These are phyloP conservation scores for Xylaria nigripes DNA, from an alignment of 495 filamentous ascomycete species.

Conservation along the genomic window DNA sequence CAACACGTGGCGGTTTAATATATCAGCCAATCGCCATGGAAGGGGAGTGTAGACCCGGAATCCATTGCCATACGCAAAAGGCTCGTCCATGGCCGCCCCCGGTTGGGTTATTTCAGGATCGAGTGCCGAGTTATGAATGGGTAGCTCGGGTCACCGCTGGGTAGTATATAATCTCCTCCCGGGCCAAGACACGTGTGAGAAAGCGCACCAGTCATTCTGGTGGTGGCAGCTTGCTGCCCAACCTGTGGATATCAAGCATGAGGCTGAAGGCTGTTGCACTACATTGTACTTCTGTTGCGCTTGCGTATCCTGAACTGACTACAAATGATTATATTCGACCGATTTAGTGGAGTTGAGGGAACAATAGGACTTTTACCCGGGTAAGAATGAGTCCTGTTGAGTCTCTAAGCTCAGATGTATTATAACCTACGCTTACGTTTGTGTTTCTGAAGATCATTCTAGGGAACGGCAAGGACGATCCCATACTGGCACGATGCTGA, in stretches of 20 bases:
- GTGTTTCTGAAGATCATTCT: not conserved
- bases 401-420: too few relatives aligned
- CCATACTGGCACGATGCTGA: not conserved
- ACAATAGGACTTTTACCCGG: too few relatives aligned
- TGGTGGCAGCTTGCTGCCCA: not conserved
- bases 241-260: not conserved
- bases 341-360: not conserved
- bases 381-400: not conserved
- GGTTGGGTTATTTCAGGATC: not conserved
- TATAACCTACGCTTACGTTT: too few relatives aligned
- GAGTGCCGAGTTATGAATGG: not conserved
- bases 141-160: not conserved
- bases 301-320: not conserved
- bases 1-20: not conserved
- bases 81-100: not conserved
- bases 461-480: not conserved
- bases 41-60: not conserved
- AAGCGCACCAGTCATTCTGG: not conserved
- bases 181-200: not conserved
- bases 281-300: not conserved
- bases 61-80: not conserved
- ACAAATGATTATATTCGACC: not conserved
- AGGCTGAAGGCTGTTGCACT: not conserved
- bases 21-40: not conserved
- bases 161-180: not conserved